Evolutionary conservation across 73 alveolate species (phyloP).

Genomic region (Tetrahymena borealis): DNA sequence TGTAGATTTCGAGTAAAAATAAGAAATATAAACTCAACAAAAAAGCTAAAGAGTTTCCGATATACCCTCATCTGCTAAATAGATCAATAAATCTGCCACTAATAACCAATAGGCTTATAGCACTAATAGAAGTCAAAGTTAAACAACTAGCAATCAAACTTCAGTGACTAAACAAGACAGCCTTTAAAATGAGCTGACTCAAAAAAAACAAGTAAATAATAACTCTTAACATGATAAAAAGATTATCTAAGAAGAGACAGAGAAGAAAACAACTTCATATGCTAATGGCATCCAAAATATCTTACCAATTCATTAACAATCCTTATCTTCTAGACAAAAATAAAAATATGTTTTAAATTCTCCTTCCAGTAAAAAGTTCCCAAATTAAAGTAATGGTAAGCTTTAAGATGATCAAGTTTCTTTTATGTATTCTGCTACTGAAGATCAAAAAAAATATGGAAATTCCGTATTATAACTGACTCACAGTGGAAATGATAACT

Average conservation of each 20-base stretch:
- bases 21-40: background rate
- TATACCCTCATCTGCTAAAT: background rate
- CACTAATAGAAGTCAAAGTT: background rate
- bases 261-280: background rate
- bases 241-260: background rate
- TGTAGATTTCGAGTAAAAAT: background rate
- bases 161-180: background rate
- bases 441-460: background rate
- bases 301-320: background rate
- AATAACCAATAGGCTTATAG: background rate
- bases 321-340: background rate
- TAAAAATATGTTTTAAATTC: background rate
- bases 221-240: background rate
- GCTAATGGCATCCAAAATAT: too few relatives aligned
- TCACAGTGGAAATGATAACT: background rate
- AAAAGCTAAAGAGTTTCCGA: background rate
- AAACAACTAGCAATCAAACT: background rate
- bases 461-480: background rate
- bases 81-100: background rate
- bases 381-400: background rate
- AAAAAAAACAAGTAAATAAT: background rate
- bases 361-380: background rate
- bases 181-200: background rate
- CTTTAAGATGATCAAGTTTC: background rate
- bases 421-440: background rate